Evolutionary conservation across 352 stramenopile species (phyloP), one percentile per base, ranked within the genome.

Genomic region (Phytophthora boehmeriae): DNA sequence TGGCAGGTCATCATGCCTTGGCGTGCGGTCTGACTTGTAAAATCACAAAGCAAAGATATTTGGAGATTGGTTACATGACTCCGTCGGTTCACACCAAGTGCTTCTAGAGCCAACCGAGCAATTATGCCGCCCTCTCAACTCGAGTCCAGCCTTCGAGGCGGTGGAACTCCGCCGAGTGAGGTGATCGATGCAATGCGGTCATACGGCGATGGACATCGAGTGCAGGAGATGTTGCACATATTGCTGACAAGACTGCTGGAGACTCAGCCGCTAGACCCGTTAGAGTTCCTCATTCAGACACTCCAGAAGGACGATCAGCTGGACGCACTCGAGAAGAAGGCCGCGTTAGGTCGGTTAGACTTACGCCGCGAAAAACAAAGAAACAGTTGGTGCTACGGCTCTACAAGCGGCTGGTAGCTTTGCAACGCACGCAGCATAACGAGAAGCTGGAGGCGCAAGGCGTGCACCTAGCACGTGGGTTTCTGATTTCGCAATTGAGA

Each of bases 291-390:
- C 23, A 86, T 88, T 52, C 62, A 86, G 22, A 66, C 74, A 28
- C 71, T 88, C 27, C 68, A 76, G 20, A 62, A 83, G 52, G 74
- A 90, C 43, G 44, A 66, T 16, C 61, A 78, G 49, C 72, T 93
- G 65, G 74, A 89, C 36, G 69, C 61, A 5, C 51, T 93, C 6
- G 76, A 88, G 41, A 56, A 73, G 34, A 74, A 73, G 13, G 62
- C 78, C 22, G 68, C 58, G 5, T 67, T 72, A 14, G 63, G 67
- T 35, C 70, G 80, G 8, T 83, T 90, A 36, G 84, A 93, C 45
- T 55, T 90, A 17, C 77, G 84, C 6, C 69, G 78, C 19, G 78
- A 91, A 54, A 76, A 61, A 89, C 68, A 8, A 93, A 93, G 66
- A 82, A 75, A 23, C 38, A 59, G 25, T 74, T 90, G 25, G 75